These are phyloP conservation scores for Bruguiera sexangula DNA, from an alignment of 345 rosid genomes.

Conservation along the genomic window DNA sequence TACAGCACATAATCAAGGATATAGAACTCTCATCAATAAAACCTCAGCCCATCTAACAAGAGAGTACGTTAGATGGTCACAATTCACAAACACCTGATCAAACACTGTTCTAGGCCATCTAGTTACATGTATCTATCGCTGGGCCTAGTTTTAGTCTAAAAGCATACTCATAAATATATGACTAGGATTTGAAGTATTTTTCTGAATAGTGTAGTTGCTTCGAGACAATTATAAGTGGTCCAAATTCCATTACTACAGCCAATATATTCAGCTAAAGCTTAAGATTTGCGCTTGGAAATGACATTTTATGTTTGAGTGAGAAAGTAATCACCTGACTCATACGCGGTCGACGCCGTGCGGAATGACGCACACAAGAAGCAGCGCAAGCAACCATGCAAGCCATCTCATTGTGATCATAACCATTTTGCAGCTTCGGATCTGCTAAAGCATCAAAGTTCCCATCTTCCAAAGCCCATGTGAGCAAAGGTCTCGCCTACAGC, in stretches of 20 bases:
- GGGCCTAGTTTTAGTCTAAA: too few relatives aligned
- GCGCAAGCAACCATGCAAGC: constrained; percentile 75
- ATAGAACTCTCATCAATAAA: too few relatives aligned
- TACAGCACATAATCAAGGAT: too few relatives aligned
- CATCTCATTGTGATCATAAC: constrained; percentile 67
- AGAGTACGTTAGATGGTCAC: too few relatives aligned
- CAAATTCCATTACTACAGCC: neutral
- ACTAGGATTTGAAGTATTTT: neutral
- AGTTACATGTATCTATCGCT: too few relatives aligned
- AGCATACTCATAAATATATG: too few relatives aligned
- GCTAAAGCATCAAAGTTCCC: constrained; percentile 58
- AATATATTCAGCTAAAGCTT: neutral
- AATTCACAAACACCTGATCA: too few relatives aligned
- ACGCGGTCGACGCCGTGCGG: constrained; percentile 81
- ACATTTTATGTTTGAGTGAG: neutral
- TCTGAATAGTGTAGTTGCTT: neutral
- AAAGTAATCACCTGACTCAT: constrained; percentile 68
- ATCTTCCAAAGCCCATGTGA: constrained; percentile 55
- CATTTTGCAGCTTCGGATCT: constrained; percentile 55
- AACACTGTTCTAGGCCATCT: too few relatives aligned
- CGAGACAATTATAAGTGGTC: neutral
- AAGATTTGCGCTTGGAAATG: neutral
- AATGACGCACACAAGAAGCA: constrained; percentile 81
- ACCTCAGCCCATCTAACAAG: too few relatives aligned
- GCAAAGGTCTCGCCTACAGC: constrained; percentile 73